Conservation (phyloP, 805 yeast species). For the Teunomyces lycoperdinae region DNA sequence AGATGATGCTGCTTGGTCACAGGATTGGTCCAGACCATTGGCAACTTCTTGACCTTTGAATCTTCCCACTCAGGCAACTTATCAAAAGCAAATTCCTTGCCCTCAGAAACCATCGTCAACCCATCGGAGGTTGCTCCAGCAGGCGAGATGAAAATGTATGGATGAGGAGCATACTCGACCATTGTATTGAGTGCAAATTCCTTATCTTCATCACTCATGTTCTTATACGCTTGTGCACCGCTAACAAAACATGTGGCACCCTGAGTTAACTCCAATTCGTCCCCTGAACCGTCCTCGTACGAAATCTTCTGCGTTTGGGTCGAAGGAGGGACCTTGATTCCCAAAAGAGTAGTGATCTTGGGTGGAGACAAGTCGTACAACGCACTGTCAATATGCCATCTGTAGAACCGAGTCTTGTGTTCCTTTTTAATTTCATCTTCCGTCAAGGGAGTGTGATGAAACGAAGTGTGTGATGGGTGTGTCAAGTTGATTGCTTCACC, state of each 20-base stretch:
- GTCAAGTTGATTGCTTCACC: conserved; percentile 63
- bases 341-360: conserved; percentile 77
- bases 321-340: conserved; percentile 73
- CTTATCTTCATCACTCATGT: conserved; percentile 66
- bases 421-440: conserved; percentile 58
- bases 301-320: conserved; percentile 60
- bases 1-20: conserved; percentile 78
- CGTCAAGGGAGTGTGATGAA: conserved; percentile 67
- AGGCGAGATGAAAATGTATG: conserved; percentile 78
- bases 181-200: conserved; percentile 72
- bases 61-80: conserved; percentile 84
- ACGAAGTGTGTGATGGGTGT: conserved; percentile 81
- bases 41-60: conserved; percentile 69
- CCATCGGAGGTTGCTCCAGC: conserved; percentile 86
- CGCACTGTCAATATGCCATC: conserved; percentile 95
- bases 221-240: conserved; percentile 75
- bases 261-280: conserved; percentile 63
- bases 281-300: conserved; percentile 54
- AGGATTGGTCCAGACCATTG: conserved; percentile 91
- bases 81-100: conserved; percentile 63
- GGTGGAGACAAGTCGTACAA: conserved; percentile 85
- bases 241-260: conserved; percentile 90
- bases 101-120: conserved; percentile 78
- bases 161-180: conserved; percentile 89
- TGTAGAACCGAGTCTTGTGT: conserved; percentile 75